These are phyloP conservation scores for Adansonia madagascariensis DNA, from an alignment of 441 rosid genomes.

Conservation along the genomic window DNA sequence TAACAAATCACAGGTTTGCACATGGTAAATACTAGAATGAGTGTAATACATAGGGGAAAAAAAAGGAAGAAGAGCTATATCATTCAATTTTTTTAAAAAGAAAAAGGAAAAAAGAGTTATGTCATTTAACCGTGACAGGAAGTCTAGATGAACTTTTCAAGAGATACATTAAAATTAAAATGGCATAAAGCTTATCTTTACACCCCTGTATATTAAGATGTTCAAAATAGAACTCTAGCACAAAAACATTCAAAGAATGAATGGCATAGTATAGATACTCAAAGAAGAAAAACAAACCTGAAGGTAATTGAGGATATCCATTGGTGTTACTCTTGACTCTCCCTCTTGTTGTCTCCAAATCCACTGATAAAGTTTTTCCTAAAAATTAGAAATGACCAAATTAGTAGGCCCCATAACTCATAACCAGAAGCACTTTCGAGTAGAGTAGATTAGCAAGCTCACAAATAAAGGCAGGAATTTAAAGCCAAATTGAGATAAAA, in stretches of 20 bases:
- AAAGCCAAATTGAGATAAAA: background rate
- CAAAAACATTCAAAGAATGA: background rate
- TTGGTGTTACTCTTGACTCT: constrained; percentile 70
- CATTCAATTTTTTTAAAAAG: background rate
- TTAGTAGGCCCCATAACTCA: background rate
- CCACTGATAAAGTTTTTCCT: constrained; percentile 95
- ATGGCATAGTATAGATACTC: background rate
- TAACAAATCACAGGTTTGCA: background rate
- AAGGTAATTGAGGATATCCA: constrained; percentile 65
- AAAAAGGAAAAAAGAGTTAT: background rate
- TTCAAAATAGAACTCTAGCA: background rate
- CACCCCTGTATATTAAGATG: background rate
- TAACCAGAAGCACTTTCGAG: background rate
- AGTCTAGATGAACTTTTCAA: background rate
- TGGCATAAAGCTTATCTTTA: background rate
- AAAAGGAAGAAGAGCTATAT: background rate
- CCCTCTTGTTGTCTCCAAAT: constrained; percentile 85
- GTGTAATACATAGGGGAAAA: background rate
- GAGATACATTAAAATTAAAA: background rate
- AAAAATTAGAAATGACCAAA: constrained; percentile 24
- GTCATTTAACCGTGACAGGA: background rate
- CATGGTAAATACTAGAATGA: background rate
- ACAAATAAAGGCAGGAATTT: background rate
- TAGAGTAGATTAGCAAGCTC: background rate
- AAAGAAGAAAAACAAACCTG: constrained; percentile 51